Base-by-base conservation (phyloP, 306 rosid genomes). In the Albizia julibrissin region DNA sequence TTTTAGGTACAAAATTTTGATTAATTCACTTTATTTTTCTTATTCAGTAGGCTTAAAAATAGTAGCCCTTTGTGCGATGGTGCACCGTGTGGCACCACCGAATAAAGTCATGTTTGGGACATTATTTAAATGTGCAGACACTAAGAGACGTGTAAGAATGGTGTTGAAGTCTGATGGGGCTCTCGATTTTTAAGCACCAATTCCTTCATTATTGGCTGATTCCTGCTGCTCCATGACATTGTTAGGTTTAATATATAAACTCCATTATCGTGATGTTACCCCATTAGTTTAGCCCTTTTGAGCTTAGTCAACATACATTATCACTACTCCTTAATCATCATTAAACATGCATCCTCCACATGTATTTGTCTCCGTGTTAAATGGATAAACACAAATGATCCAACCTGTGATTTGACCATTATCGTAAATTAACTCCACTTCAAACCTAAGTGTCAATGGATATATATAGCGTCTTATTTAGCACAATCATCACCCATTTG, bases 111-210 rank as follows among this genome's bases (percentile, higher is more conserved):
- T 21, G 24, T 19, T 7, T 52, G 61, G 6, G 26, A 52, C 61
- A 52, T 56, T 42, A 46, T 72, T 80, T 42, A 71, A 59, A 80
- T 43, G 61, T 58, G 71, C 29, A 26, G 22, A 2, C 43, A 2
- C 43, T 59, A 44, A 72, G 1, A 43, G 18, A n/a, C 27, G 7
- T 14, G 52, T 22, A 47, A 47, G 6, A 61, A 12, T 47, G 65
- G 19, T 65, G 40, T 4, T 10, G 39, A 37, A 64, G 52, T 40
- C 74, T 69, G 10, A n/a, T 49, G 43, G 12, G 26, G 74, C 74
- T 47, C 74, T 74, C 40, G 67, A 49, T 44, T 73, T 64, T 74
- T 39, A 34, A 26, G 68, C 75, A 44, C 79, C 31, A 81, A 81
- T 29, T 34, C 75, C 75, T 15, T 39, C 16, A 12, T 46, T 37